A percentile compares a stretch with the other conserved stretches of the same genome.
Evolutionary conservation across 1,284 basidiomycete genomes (phyloP).

Genomic region (Trichosporon sp.): DNA sequence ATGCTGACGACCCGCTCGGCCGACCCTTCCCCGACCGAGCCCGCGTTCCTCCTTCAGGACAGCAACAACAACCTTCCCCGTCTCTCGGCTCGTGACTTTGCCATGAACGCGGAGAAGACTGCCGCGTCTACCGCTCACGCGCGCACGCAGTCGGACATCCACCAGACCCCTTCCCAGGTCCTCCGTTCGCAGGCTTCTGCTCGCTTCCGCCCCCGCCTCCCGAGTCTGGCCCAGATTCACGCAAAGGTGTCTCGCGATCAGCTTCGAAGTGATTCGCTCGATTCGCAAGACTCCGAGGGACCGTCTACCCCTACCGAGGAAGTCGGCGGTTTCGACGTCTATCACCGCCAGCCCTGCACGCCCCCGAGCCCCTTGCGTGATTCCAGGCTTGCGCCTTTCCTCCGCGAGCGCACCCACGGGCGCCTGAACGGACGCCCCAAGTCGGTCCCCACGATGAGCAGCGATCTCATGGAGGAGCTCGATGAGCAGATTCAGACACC

Average conservation of each 20-base stretch:
- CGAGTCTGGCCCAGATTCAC: conserved; percentile 44
- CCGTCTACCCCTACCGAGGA: conserved; percentile 43
- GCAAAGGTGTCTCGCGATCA: conserved; percentile 30
- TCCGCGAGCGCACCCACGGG: conserved; percentile 38
- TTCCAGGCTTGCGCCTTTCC: conserved; percentile 40
- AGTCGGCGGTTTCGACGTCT: conserved; percentile 16
- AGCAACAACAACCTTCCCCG: conserved; percentile 35
- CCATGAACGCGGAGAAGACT: conserved; percentile 17
- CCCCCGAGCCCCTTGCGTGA: conserved; percentile 20
- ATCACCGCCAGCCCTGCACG: conserved; percentile 7
- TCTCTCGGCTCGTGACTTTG: conserved; percentile 33
- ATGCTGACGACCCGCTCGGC: conserved; percentile 35
- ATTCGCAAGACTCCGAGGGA: conserved; percentile 34
- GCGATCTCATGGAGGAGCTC: conserved; percentile 75
- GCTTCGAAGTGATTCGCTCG: conserved; percentile 19
- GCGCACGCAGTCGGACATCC: conserved; percentile 26
- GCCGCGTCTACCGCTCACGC: conserved; percentile 19
- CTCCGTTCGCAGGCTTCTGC: conserved; percentile 10
- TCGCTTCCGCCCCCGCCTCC: conserved; percentile 24
- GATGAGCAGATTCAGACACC: conserved; percentile 58
- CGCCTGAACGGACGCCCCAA: conserved; percentile 32
- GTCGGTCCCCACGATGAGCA: conserved; percentile 36
- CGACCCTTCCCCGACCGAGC: conserved; percentile 33
- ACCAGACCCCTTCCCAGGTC: conserved; percentile 17
- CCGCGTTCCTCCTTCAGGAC: conserved; percentile 34